Conservation (phyloP, 768 basidiomycete genomes). For the Mycena galopus region DNA sequence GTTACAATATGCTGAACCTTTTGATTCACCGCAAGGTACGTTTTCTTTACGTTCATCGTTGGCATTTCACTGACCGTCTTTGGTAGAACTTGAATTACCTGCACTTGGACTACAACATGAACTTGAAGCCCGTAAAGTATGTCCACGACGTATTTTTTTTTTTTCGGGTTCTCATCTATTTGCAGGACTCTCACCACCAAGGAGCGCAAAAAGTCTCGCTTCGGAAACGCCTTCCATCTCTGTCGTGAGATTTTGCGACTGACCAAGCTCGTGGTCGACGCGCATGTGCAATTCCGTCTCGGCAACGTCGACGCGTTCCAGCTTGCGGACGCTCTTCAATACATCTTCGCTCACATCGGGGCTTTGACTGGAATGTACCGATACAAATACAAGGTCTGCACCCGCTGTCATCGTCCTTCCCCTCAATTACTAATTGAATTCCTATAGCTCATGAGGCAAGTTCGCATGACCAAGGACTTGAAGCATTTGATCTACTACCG, state of each 20-base stretch:
- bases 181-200: constrained; percentile 96
- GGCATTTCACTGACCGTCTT: constrained; percentile 14
- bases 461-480: constrained; percentile 98
- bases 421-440: constrained; percentile 18
- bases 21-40: constrained; percentile 96
- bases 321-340: constrained; percentile 97
- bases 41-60: constrained; percentile 1
- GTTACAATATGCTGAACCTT: constrained; percentile 99
- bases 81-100: constrained; percentile 89
- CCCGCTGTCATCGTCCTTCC: not conserved
- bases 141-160: constrained; percentile 34
- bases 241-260: constrained; percentile 98
- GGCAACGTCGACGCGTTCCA: constrained; percentile 99
- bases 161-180: constrained; percentile 29
- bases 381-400: constrained; percentile 95
- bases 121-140: constrained; percentile 94
- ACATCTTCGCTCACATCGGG: constrained; percentile 97
- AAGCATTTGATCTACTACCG: constrained; percentile 99
- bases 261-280: constrained; percentile 98
- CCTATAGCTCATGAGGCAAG: constrained; percentile 94
- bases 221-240: constrained; percentile 98
- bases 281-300: constrained; percentile 97
- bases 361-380: constrained; percentile 99
- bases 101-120: constrained; percentile 98
- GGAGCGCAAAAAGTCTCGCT: constrained; percentile 99